Conservation (phyloP, 2,329 filamentous ascomycete species). For the Botrytis hyacinthi region DNA sequence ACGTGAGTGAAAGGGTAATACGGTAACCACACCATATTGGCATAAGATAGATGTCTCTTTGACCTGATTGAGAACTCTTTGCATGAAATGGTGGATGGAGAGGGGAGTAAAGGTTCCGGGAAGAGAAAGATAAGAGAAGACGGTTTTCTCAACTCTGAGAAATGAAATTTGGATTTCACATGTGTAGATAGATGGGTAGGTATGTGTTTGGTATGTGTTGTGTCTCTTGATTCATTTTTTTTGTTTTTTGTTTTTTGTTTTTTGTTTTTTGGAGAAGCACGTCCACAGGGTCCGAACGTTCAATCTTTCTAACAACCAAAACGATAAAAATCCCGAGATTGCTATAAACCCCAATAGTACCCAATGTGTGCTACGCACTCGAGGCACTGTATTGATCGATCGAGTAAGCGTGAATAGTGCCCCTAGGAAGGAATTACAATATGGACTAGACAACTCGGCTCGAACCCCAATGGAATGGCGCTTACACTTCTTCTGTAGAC, state of each 20-base stretch:
- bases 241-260: no score
- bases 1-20: neutral
- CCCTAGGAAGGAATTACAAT: neutral
- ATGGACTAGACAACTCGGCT: neutral
- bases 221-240: neutral
- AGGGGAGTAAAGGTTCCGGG: neutral
- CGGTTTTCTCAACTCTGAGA: neutral
- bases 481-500: neutral
- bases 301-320: neutral
- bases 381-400: neutral
- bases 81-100: neutral
- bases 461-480: neutral
- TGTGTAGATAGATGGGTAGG: neutral
- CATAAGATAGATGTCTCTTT: neutral
- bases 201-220: neutral
- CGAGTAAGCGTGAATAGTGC: neutral
- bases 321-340: neutral
- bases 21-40: neutral
- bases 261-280: neutral
- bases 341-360: neutral
- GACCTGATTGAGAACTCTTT: slow-evolving; percentile 3
- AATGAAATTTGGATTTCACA: neutral
- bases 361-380: neutral
- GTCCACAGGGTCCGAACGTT: neutral
- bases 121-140: neutral